Base-by-base conservation (phyloP, 2,329 filamentous ascomycete species). In the Pezicula neosporulosa region DNA sequence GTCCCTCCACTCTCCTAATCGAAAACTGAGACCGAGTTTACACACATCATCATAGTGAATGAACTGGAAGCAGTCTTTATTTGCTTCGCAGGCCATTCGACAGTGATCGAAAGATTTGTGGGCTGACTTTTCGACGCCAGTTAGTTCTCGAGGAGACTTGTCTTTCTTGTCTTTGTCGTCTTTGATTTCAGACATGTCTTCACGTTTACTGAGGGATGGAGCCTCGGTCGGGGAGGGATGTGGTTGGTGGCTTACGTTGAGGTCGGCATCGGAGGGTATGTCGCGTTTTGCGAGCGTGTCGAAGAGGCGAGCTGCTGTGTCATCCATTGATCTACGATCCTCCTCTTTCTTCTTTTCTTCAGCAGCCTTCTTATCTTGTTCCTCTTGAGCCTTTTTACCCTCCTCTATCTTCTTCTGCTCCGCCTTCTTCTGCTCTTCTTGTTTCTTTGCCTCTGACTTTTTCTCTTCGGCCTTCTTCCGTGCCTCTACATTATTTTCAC, bases 31-130 rank as follows among this genome's bases (percentile, higher is more conserved):
- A 3, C 50, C 44, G 33, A 60, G 35, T 19, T 44, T 52, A 44
- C 56, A 62, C 13, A 45, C 56, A 24, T 54, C 44, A 16, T 55
- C 56, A 38, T 62, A 59, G 41, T 62, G 65, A 1, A 63, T 60
- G 55, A 64, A 72, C 56, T 72, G 70, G 37, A 69, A 67, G 48
- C 70, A 73, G 4, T 56, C 47, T 1, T 47, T 35, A 5, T 64
- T 53, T 3, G 59, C 58, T 41, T 73, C 66, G 56, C 80, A 83
- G 10, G 78, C 76, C 42, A 68, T 70, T 5, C 72, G 68, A 58
- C 78, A 82, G n/a, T 73, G 66, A 42, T 75, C 72, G 12, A 65
- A 63, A 0, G 60, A 63, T 42, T 49, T 47, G 64, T 77, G 74
- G 3, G 76, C 77, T 5, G 68, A 63, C 45, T 70, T 72, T 61